A percentile compares a stretch with the other conserved stretches of the same genome.
These are phyloP conservation scores for Musa acuminata DNA, from an alignment of 176 grass and related monocot species.

Conservation along the genomic window DNA sequence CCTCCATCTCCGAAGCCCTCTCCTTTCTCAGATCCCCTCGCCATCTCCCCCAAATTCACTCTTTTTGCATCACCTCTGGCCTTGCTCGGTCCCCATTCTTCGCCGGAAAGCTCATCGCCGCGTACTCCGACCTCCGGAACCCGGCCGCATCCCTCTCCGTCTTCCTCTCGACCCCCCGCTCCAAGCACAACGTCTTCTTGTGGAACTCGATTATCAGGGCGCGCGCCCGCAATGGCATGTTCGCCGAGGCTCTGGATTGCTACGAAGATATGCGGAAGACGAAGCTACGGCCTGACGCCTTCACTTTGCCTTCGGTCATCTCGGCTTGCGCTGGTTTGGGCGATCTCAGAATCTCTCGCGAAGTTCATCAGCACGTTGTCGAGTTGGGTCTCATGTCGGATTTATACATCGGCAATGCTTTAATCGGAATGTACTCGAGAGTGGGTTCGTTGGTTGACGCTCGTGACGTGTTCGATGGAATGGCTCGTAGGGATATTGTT, in stretches of 20 bases:
- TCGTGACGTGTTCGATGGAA: not conserved
- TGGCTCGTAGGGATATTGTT: not conserved
- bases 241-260: not conserved
- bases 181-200: not conserved
- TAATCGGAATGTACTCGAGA: not conserved
- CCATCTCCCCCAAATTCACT: not conserved
- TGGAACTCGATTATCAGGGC: not conserved
- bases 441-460: conserved; percentile 1
- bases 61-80: not conserved
- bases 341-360: not conserved
- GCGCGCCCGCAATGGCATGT: not conserved
- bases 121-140: not conserved
- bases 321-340: not conserved
- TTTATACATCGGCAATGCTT: not conserved
- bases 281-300: not conserved
- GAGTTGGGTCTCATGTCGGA: not conserved
- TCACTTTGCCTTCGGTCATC: conserved; percentile 1
- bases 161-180: not conserved
- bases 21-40: not conserved
- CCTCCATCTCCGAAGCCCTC: not conserved
- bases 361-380: not conserved
- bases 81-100: not conserved
- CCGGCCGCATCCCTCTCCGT: not conserved
- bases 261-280: not conserved
- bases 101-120: conserved; percentile 5